Conservation (phyloP, 805 yeast genomes). For the Martiniozyma abietophila region DNA sequence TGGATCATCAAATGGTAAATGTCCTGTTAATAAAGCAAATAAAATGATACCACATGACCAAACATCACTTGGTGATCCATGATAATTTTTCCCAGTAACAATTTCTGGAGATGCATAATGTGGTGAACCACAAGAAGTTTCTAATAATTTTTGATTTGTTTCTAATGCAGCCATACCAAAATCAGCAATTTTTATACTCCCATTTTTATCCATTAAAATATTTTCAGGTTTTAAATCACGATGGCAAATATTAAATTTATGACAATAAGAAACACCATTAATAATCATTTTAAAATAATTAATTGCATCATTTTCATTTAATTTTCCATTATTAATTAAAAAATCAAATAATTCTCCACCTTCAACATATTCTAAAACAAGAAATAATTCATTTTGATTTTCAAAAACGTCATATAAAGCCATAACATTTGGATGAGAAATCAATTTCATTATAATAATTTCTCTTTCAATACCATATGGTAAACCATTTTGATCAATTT, state of each 20-base stretch:
- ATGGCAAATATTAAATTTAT: slow-evolving; percentile 71
- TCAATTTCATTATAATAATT: slow-evolving; percentile 91
- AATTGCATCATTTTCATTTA: slow-evolving; percentile 66
- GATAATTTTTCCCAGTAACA: slow-evolving; percentile 67
- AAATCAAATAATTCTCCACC: slow-evolving; percentile 83
- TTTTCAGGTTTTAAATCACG: slow-evolving; percentile 81
- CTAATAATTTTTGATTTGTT: slow-evolving; percentile 56
- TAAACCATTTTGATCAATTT: slow-evolving; percentile 37
- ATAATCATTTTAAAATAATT: slow-evolving; percentile 70
- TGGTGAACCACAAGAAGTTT: slow-evolving; percentile 82
- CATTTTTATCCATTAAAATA: slow-evolving; percentile 52
- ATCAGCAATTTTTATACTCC: slow-evolving; percentile 72
- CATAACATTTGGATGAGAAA: slow-evolving; percentile 90
- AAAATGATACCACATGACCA: slow-evolving; percentile 86
- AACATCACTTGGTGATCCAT: slow-evolving; percentile 78
- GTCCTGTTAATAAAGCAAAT: slow-evolving; percentile 71
- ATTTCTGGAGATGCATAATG: slow-evolving; percentile 88
- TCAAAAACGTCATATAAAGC: slow-evolving; percentile 97
- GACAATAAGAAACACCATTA: slow-evolving; percentile 73
- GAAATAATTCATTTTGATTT: slow-evolving; percentile 76
- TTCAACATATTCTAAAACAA: slow-evolving; percentile 75
- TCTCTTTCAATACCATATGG: slow-evolving; percentile 97
- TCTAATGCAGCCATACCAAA: slow-evolving; percentile 88
- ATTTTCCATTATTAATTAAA: slow-evolving; percentile 59
- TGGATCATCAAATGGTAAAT: slow-evolving; percentile 78